These are phyloP conservation scores for Pseudonitzschia multistriata DNA, from an alignment of 108 stramenopile genomes.

Conservation along the genomic window DNA sequence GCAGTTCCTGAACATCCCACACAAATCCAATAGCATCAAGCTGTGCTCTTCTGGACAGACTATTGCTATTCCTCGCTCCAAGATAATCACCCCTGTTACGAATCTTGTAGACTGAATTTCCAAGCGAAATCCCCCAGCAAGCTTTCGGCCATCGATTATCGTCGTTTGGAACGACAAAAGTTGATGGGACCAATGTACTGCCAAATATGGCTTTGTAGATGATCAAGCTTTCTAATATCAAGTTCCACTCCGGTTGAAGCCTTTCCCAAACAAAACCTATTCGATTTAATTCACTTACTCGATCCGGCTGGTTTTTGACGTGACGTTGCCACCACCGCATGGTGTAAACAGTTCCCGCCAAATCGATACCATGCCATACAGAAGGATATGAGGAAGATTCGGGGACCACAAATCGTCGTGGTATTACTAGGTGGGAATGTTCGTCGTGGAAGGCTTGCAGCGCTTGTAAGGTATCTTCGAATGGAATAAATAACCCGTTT, in stretches of 20 bases:
- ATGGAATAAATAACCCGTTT: constrained; percentile 43
- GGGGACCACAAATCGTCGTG: constrained; percentile 57
- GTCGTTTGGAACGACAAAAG: constrained; percentile 65
- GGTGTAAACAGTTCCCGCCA: constrained; percentile 64
- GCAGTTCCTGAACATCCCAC: constrained; percentile 65
- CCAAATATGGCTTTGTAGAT: constrained; percentile 49
- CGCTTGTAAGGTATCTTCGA: constrained; percentile 49
- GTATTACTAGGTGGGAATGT: constrained; percentile 62
- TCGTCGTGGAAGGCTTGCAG: constrained; percentile 47
- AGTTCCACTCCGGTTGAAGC: constrained; percentile 81
- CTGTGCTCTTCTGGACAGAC: constrained; percentile 42
- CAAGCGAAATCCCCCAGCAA: constrained; percentile 69
- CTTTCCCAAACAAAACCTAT: constrained; percentile 84
- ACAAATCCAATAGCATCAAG: constrained; percentile 75
- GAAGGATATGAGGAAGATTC: constrained; percentile 43
- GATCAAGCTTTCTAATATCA: constrained; percentile 71
- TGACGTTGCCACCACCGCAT: constrained; percentile 83
- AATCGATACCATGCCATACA: constrained; percentile 67
- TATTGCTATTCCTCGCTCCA: constrained; percentile 30
- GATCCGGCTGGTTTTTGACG: constrained; percentile 48
- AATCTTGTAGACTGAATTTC: constrained; percentile 62
- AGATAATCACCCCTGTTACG: constrained; percentile 68
- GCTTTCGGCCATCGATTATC: constrained; percentile 58
- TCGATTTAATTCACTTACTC: constrained; percentile 65
- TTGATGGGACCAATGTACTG: constrained; percentile 59